Percentiles rank a stretch among this genome's conserved stretches.
Evolutionary conservation across 2,329 filamentous ascomycete genomes (phyloP).

Genomic region (Fusarium sambucinum): DNA sequence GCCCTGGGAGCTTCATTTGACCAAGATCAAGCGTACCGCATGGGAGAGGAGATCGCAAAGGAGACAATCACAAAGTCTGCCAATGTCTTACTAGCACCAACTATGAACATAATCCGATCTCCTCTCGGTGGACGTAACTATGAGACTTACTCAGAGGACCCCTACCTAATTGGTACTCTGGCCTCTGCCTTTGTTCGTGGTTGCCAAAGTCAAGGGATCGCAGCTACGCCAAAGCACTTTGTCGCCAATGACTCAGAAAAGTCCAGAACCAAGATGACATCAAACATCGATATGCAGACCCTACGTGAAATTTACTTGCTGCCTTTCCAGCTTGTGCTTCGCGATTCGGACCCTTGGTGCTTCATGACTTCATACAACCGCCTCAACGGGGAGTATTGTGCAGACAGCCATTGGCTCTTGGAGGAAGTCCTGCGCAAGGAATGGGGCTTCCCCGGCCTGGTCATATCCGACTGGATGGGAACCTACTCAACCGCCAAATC

Average conservation of each 20-base stretch:
- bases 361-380: slow-evolving; percentile 22
- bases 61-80: slow-evolving; percentile 14
- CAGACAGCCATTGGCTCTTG: not conserved
- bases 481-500: slow-evolving; percentile 12
- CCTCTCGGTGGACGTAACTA: slow-evolving; percentile 15
- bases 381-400: slow-evolving; percentile 1
- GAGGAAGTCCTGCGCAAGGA: not conserved
- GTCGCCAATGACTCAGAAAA: slow-evolving; percentile 21
- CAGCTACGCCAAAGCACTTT: slow-evolving; percentile 16
- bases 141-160: slow-evolving; percentile 22
- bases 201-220: slow-evolving; percentile 11
- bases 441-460: not conserved
- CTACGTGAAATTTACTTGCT: slow-evolving; percentile 17
- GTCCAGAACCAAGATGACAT: slow-evolving; percentile 13
- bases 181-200: slow-evolving; percentile 17
- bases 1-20: not conserved
- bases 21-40: not conserved
- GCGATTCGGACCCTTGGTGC: slow-evolving; percentile 17
- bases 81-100: slow-evolving; percentile 8
- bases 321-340: slow-evolving; percentile 8
- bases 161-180: not conserved
- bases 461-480: slow-evolving; percentile 18
- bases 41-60: slow-evolving; percentile 4
- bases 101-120: slow-evolving; percentile 17
- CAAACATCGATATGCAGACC: slow-evolving; percentile 6